These are phyloP conservation scores for Pythium monospermum DNA, from an alignment of 352 stramenopile genomes.

Conservation along the genomic window DNA sequence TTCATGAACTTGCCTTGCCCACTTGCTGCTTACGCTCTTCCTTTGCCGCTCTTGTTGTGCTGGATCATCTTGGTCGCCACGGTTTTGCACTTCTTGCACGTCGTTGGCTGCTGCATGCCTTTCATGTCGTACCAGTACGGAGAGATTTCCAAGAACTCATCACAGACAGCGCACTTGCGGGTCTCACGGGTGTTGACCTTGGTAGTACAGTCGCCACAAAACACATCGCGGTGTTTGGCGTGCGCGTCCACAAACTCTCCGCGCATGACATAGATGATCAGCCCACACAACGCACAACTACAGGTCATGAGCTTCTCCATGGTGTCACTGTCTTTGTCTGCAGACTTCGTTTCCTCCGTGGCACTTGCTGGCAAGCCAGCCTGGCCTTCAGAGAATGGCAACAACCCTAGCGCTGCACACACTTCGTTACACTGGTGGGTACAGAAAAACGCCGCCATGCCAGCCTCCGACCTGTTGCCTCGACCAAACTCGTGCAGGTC, in stretches of 20 bases:
- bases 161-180: background rate
- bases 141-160: background rate
- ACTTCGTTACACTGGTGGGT: slow-evolving; percentile 32
- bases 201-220: slow-evolving; percentile 15
- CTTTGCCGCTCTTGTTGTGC: no score
- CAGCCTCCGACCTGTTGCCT: slow-evolving; percentile 23
- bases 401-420: slow-evolving; percentile 22
- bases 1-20: no score
- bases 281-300: slow-evolving; percentile 32
- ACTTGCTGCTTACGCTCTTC: no score
- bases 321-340: background rate
- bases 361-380: background rate
- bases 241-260: slow-evolving; percentile 22
- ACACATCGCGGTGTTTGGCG: slow-evolving; percentile 14
- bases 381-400: slow-evolving; percentile 3
- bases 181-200: background rate
- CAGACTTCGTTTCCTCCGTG: background rate
- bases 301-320: slow-evolving; percentile 23
- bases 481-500: slow-evolving; percentile 16
- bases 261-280: slow-evolving; percentile 19
- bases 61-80: no score
- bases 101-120: slow-evolving; percentile 1
- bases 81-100: background rate
- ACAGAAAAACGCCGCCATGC: slow-evolving; percentile 33
- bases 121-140: slow-evolving; percentile 6